Evolutionary conservation across 1,284 basidiomycete genomes (phyloP).

Genomic region (Cystobasidiaceae sp.): DNA sequence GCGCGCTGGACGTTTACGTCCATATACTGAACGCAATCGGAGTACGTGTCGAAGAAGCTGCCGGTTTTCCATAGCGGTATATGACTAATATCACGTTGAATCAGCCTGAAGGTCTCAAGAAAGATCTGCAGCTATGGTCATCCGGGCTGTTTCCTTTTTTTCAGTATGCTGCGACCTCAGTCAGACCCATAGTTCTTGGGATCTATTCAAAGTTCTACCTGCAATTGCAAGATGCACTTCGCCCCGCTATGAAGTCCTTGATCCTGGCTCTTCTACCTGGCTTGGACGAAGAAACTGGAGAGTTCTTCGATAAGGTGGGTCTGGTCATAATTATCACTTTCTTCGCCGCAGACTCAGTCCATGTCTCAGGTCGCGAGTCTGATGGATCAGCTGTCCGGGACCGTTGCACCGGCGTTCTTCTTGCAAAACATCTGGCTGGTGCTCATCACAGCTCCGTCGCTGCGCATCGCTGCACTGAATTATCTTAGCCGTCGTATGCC

Average conservation of each 20-base stretch:
- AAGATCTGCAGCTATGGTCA: conserved; percentile 89
- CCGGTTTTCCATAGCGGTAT: neutral
- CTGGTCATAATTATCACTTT: too few relatives aligned
- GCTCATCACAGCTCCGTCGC: conserved; percentile 81
- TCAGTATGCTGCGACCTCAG: conserved; percentile 80
- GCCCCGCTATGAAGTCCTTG: conserved; percentile 88
- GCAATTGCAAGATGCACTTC: conserved; percentile 71
- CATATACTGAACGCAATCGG: conserved; percentile 87
- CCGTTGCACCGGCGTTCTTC: conserved; percentile 81
- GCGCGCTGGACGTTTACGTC: conserved; percentile 89
- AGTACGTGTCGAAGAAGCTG: conserved; percentile 52
- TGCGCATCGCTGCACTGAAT: conserved; percentile 79
- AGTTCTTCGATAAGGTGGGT: conserved; percentile 87
- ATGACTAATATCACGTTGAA: too few relatives aligned
- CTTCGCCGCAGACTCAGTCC: too few relatives aligned
- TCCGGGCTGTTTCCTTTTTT: conserved; percentile 97
- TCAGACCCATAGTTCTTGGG: conserved; percentile 71
- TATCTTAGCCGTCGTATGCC: conserved; percentile 77
- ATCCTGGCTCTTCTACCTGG: conserved; percentile 89
- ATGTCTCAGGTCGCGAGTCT: conserved; percentile 73
- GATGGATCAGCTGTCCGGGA: conserved; percentile 73
- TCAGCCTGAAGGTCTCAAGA: conserved; percentile 79
- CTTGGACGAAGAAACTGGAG: conserved; percentile 89
- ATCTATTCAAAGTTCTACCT: conserved; percentile 87
- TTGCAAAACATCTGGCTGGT: conserved; percentile 91